A percentile compares a stretch with the other conserved stretches of the same genome.
phyloP scores from a whole-genome alignment of 2,329 filamentous ascomycete genomes.

The Sporothrix luriei region DNA sequence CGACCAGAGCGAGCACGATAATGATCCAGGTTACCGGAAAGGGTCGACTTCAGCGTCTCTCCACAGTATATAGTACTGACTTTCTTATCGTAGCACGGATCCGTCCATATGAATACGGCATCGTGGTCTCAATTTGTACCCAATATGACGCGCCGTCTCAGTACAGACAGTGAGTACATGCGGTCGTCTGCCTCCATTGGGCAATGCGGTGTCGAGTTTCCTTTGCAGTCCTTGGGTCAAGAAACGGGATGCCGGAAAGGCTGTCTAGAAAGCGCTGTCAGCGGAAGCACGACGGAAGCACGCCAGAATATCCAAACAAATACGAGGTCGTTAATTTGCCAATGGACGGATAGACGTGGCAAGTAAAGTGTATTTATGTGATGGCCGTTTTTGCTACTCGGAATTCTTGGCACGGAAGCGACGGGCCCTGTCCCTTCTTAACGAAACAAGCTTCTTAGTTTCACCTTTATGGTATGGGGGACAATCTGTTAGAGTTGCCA shows the following conservation, averaged over 20 bases:
- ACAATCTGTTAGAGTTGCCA: too few relatives aligned
- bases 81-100: neutral
- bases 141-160: neutral
- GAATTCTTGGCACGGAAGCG: neutral
- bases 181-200: neutral
- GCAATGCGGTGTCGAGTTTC: neutral
- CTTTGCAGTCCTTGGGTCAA: neutral
- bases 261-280: too few relatives aligned
- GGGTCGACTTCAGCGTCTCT: slow-evolving; percentile 10
- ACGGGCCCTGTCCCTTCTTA: neutral
- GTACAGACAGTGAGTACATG: neutral
- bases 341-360: neutral
- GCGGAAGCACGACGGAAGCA: neutral
- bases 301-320: slow-evolving; percentile 13
- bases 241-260: slow-evolving; percentile 20
- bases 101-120: neutral
- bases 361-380: neutral
- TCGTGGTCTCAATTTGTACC: neutral
- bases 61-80: too few relatives aligned
- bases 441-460: neutral
- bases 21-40: slow-evolving; percentile 31
- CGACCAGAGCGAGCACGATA: neutral
- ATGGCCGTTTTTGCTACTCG: neutral
- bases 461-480: neutral
- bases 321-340: slow-evolving; percentile 13